Evolutionary conservation across 164 flowering plant species (phyloP).

Genomic region (Brasenia schreberi): DNA sequence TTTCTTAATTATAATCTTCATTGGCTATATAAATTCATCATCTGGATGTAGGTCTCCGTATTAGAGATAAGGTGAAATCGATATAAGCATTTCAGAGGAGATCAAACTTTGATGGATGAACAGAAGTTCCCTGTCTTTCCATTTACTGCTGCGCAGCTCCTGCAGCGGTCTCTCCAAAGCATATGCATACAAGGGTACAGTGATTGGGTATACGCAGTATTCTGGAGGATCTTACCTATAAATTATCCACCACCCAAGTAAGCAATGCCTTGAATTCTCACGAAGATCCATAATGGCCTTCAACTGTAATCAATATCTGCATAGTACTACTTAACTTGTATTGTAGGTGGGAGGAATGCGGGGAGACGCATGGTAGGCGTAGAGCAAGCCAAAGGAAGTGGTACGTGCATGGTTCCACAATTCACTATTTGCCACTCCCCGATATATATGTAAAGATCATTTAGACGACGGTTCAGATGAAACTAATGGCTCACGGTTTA

Average conservation of each 20-base stretch:
- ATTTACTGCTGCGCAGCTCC: constrained; percentile 11
- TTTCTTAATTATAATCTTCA: not conserved
- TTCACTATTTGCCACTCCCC: not conserved
- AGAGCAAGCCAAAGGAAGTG: constrained; percentile 78
- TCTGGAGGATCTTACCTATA: constrained; percentile 67
- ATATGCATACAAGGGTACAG: constrained; percentile 29
- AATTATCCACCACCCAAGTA: constrained; percentile 83
- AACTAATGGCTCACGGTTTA: too few species aligned
- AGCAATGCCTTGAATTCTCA: constrained; percentile 3
- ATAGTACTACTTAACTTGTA: not conserved
- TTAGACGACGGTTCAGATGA: too few species aligned
- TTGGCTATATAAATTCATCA: too few species aligned
- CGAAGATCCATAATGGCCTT: too few species aligned
- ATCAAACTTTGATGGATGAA: not conserved
- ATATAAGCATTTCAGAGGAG: not conserved
- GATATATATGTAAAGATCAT: not conserved
- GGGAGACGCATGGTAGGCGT: constrained; percentile 44
- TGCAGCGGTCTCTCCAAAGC: constrained; percentile 56
- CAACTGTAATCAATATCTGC: not conserved
- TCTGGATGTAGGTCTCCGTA: not conserved
- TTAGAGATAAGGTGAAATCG: not conserved
- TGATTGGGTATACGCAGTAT: constrained; percentile 73
- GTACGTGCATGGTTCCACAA: constrained; percentile 17
- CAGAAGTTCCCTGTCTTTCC: not conserved
- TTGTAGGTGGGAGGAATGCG: constrained; percentile 79